phyloP scores from a whole-genome alignment of 1,139 yeast genomes.

The Pneumocystis wakefieldiae region DNA sequence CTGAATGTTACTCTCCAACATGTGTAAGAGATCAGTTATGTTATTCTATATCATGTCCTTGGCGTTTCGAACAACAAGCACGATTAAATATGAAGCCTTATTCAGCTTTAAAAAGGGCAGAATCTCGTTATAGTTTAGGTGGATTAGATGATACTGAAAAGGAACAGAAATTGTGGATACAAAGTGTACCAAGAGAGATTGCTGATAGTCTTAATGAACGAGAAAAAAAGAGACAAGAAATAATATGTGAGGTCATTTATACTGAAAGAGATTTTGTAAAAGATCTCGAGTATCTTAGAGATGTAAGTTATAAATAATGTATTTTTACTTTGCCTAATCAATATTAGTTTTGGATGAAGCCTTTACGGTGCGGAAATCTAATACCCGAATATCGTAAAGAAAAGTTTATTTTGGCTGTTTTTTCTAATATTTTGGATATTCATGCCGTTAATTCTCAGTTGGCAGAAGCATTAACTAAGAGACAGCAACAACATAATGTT shows the following conservation, averaged over 20 bases:
- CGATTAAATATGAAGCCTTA: slow-evolving; percentile 76
- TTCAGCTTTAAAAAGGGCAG: slow-evolving; percentile 74
- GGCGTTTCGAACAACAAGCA: slow-evolving; percentile 91
- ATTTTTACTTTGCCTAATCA: neutral
- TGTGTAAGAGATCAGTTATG: slow-evolving; percentile 80
- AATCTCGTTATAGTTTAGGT: slow-evolving; percentile 60
- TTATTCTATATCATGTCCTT: slow-evolving; percentile 94
- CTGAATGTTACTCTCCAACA: slow-evolving; percentile 94
- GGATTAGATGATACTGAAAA: slow-evolving; percentile 50
- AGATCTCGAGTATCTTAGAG: slow-evolving; percentile 83
- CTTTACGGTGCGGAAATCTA: slow-evolving; percentile 68
- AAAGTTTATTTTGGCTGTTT: slow-evolving; percentile 78
- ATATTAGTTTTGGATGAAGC: slow-evolving; percentile 61
- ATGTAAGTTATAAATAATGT: slow-evolving; percentile 20
- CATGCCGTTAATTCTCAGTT: slow-evolving; percentile 68
- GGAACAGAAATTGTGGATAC: slow-evolving; percentile 84
- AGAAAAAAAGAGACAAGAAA: slow-evolving; percentile 88
- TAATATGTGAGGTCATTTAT: slow-evolving; percentile 82
- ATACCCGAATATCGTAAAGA: slow-evolving; percentile 84
- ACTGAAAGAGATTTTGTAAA: slow-evolving; percentile 93
- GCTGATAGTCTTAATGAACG: slow-evolving; percentile 66
- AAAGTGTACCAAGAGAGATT: slow-evolving; percentile 70
- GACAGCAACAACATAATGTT: slow-evolving; percentile 80
- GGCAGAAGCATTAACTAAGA: slow-evolving; percentile 75
- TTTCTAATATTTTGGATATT: slow-evolving; percentile 78